Evolutionary conservation across 176 grass and related monocot species (phyloP), one percentile per base, ranked within the genome.

Genomic region (Juncus inflexus): DNA sequence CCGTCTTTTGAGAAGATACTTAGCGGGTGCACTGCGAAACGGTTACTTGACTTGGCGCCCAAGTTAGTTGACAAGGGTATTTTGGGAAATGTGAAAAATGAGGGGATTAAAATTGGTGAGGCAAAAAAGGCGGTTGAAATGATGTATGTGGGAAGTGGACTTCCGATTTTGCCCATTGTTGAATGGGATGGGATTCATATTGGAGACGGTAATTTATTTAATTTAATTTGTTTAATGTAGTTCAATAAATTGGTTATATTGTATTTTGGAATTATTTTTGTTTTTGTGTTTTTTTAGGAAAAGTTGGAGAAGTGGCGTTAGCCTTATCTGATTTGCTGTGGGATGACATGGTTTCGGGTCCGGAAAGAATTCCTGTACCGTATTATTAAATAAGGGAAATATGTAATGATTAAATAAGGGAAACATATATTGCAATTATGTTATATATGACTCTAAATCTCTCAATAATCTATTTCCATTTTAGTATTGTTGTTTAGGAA

Each of bases 311-410:
- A 73, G 41, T 86, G 7, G 86, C 86, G 52, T 63, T 75, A 7
- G 92, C 87, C 40, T 70, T 97, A 35, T 97, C 87, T 19, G 79
- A 91, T 72, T 66, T 91, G 70, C 77, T 97, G 0, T 97, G 92
- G 92, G 87, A 97, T 66, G 87, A 89, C 63, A 91, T 97, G 87
- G 78, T 80, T 39, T 84, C 69, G 0, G 92, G 92, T 9, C 84
- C 87, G 0, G 75, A 86, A 47, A 91, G 94, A 78, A 51, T 81
- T 72, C 4, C 42, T 1, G 87, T 97, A 4, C 88, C 88, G 7
- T 97, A 91, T 69, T 45, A 75, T 61, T 72, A 28, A 74, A 9
- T 57, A 77, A 41, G n/a, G n/a, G n/a, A n/a, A n/a, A n/a, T n/a
- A n/a, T n/a, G n/a, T n/a, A n/a, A n/a, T 28, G 19, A 28, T 28